These are phyloP conservation scores for Closterium sp. DNA, from an alignment of 139 green algal genomes.

Conservation along the genomic window DNA sequence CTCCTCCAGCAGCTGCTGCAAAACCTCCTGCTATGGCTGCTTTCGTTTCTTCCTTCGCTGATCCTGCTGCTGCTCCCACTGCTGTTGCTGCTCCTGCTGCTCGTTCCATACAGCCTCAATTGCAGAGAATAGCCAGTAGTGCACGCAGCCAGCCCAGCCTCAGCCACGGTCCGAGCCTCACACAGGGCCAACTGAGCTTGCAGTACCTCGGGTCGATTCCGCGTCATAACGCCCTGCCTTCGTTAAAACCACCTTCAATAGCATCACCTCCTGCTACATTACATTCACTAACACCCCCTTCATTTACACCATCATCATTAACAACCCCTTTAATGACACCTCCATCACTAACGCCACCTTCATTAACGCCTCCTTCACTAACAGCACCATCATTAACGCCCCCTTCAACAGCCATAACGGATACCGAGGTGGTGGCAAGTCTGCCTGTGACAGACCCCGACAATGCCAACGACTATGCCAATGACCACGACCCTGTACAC, in stretches of 20 bases:
- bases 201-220: neutral
- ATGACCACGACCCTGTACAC: neutral
- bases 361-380: neutral
- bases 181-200: neutral
- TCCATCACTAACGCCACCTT: neutral
- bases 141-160: neutral
- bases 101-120: too few relatives aligned
- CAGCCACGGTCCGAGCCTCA: neutral
- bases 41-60: neutral
- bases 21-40: neutral
- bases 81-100: too few relatives aligned
- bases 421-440: too few relatives aligned
- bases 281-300: neutral
- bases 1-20: too few relatives aligned
- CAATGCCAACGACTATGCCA: too few relatives aligned
- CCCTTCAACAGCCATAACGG: neutral
- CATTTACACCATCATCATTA: neutral
- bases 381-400: neutral
- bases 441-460: too few relatives aligned
- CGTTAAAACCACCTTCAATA: too few relatives aligned
- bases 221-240: neutral
- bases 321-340: neutral
- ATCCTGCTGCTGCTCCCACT: too few relatives aligned
- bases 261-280: too few relatives aligned
- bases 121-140: too few relatives aligned